Evolutionary conservation across 2,329 filamentous ascomycete genomes (phyloP).

Genomic region (Cercospora nicotianae): DNA sequence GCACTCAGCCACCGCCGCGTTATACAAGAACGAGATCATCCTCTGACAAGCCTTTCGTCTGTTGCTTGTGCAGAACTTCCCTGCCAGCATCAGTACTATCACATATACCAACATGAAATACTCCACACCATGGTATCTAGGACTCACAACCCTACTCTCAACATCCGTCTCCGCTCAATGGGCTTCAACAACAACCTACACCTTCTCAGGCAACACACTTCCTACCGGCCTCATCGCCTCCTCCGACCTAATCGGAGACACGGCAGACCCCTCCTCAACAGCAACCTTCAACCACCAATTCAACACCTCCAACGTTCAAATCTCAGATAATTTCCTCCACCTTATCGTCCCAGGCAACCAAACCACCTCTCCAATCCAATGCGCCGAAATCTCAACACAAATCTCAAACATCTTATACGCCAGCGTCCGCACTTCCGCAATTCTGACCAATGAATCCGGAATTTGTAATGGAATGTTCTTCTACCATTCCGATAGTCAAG

Average conservation of each 20-base stretch:
- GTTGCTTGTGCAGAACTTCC: neutral
- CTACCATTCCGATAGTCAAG: constrained; percentile 26
- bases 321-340: constrained; percentile 21
- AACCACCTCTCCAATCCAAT: constrained; percentile 16
- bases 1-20: neutral
- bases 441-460: constrained; percentile 9
- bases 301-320: constrained; percentile 13
- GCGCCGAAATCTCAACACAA: constrained; percentile 20
- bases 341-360: constrained; percentile 24
- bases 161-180: neutral
- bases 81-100: neutral
- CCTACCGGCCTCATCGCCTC: constrained; percentile 12
- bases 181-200: constrained; percentile 16
- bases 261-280: neutral
- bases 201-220: constrained; percentile 8
- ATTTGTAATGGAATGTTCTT: constrained; percentile 25
- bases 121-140: neutral
- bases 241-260: constrained; percentile 4
- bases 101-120: neutral
- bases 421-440: constrained; percentile 22
- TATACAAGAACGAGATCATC: neutral
- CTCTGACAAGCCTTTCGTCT: neutral
- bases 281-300: constrained; percentile 12
- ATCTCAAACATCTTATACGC: constrained; percentile 18
- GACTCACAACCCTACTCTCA: neutral